phyloP scores from a whole-genome alignment of 2,329 filamentous ascomycete species.

The Graphilbum sp. region DNA sequence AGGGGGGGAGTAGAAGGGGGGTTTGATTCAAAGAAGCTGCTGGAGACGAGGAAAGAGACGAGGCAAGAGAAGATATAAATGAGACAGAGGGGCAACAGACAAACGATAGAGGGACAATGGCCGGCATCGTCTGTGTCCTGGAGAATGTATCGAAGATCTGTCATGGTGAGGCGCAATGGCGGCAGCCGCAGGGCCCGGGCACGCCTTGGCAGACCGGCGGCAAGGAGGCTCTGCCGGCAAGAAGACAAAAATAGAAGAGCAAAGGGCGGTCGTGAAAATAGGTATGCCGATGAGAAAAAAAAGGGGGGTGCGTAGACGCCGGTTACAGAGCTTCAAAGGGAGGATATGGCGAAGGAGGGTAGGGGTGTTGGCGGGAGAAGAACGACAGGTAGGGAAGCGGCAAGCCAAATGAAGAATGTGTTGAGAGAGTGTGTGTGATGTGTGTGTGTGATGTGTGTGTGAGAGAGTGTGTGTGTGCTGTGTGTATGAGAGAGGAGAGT shows the following conservation, averaged over 20 bases:
- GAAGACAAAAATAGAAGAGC: neutral
- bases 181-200: neutral
- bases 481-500: too few relatives aligned
- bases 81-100: neutral
- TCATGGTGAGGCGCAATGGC: constrained; percentile 3
- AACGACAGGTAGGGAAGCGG: too few relatives aligned
- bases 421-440: too few relatives aligned
- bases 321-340: neutral
- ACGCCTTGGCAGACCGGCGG: neutral
- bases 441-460: too few relatives aligned
- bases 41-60: neutral
- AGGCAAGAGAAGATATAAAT: neutral
- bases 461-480: too few relatives aligned
- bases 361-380: too few relatives aligned
- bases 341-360: neutral
- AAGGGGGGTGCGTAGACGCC: neutral
- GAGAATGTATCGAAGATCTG: constrained; percentile 4
- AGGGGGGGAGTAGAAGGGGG: neutral
- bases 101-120: neutral
- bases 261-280: neutral
- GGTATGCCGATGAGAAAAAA: neutral
- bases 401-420: too few relatives aligned
- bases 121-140: constrained; percentile 1
- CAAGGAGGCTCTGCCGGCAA: neutral
- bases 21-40: neutral